phyloP scores from a whole-genome alignment of 139 green algal species.

The Parachlorella kessleri region DNA sequence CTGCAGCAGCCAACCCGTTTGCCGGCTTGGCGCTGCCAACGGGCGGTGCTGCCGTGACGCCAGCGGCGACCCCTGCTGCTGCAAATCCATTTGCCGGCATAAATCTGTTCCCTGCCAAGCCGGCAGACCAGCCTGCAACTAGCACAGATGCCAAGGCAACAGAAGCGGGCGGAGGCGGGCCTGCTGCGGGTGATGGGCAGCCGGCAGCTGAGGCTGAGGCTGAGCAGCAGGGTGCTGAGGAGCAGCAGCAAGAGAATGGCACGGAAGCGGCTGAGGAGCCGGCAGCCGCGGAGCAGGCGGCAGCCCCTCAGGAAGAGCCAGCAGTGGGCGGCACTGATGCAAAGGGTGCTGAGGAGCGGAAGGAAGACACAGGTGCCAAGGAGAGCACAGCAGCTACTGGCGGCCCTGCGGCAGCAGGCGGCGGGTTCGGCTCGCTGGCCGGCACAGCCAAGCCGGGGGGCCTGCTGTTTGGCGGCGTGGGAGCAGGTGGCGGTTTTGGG shows the following conservation, averaged over 20 bases:
- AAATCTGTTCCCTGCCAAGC: conserved; percentile 1
- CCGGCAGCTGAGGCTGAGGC: neutral
- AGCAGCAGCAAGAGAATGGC: neutral
- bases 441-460: neutral
- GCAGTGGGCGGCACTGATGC: neutral
- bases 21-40: conserved; percentile 47
- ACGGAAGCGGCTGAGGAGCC: neutral
- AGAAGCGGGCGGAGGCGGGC: neutral
- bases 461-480: conserved; percentile 24
- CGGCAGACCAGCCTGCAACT: neutral
- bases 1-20: conserved; percentile 56
- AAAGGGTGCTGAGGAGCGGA: conserved; percentile 9
- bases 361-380: neutral
- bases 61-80: neutral
- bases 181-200: neutral
- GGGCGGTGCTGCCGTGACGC: neutral
- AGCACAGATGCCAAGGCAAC: neutral
- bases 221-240: neutral
- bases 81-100: conserved; percentile 43
- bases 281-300: neutral
- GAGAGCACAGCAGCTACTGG: neutral
- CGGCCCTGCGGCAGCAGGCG: conserved; percentile 8
- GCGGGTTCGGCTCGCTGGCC: conserved; percentile 25
- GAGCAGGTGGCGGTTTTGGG: conserved; percentile 28
- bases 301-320: conserved; percentile 1